A percentile compares a stretch with the other conserved stretches of the same genome.
Conservation (phyloP, 306 rosid species). For the Lablab purpureus region DNA sequence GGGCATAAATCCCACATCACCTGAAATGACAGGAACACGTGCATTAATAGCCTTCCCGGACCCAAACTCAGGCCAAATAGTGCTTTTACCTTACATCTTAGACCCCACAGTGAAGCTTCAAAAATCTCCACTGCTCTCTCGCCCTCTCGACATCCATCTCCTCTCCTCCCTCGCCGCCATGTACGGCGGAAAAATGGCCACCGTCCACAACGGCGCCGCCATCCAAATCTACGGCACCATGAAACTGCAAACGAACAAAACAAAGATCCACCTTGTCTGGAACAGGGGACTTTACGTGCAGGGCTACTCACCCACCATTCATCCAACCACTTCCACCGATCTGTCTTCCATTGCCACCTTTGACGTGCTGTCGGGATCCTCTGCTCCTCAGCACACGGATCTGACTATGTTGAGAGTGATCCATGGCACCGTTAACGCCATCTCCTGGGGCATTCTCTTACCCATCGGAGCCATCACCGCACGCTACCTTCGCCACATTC, state of each 20-base stretch:
- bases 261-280: slow-evolving; percentile 82
- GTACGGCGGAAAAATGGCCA: slow-evolving; percentile 80
- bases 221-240: slow-evolving; percentile 76
- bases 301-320: slow-evolving; percentile 96
- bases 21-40: slow-evolving; percentile 86
- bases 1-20: slow-evolving; percentile 83
- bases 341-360: slow-evolving; percentile 77
- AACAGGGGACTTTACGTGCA: slow-evolving; percentile 96
- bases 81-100: slow-evolving; percentile 75
- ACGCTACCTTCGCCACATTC: slow-evolving; percentile 77
- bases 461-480: slow-evolving; percentile 88
- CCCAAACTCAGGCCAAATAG: slow-evolving; percentile 81
- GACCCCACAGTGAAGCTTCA: slow-evolving; percentile 88
- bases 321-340: slow-evolving; percentile 78
- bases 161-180: slow-evolving; percentile 74
- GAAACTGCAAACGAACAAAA: slow-evolving; percentile 67
- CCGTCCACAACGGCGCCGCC: slow-evolving; percentile 77
- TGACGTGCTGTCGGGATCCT: slow-evolving; percentile 73
- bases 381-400: slow-evolving; percentile 54
- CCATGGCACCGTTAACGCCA: slow-evolving; percentile 76
- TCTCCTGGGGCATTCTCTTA: slow-evolving; percentile 81
- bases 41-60: slow-evolving; percentile 84
- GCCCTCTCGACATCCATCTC: slow-evolving; percentile 77
- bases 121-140: slow-evolving; percentile 78
- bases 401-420: slow-evolving; percentile 51